Evolutionary conservation across 306 rosid genomes (phyloP).

Genomic region (Vigna radiata): DNA sequence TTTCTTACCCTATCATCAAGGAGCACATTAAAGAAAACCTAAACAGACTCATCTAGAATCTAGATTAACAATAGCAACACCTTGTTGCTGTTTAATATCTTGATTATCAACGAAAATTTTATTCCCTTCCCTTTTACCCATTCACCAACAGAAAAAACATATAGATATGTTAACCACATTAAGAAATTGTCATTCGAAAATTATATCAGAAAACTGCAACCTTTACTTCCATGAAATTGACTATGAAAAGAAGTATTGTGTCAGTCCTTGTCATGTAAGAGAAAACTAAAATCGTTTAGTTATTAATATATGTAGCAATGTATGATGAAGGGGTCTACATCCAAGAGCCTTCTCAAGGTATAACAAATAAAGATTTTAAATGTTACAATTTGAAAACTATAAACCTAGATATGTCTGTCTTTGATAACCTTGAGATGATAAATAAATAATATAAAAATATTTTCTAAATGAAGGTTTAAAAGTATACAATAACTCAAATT

Average conservation of each 20-base stretch:
- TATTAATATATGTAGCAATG: constrained; percentile 21
- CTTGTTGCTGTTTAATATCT: neutral
- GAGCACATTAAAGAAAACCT: neutral
- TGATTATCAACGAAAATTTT: neutral
- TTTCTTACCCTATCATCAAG: neutral
- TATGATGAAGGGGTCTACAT: constrained; percentile 10
- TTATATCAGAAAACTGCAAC: neutral
- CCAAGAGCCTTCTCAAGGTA: constrained; percentile 25
- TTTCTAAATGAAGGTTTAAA: neutral
- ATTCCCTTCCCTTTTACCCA: neutral
- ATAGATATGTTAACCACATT: constrained; percentile 18
- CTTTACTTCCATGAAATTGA: neutral
- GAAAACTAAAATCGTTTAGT: neutral
- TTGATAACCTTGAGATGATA: neutral
- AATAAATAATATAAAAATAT: constrained; percentile 30
- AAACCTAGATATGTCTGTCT: constrained; percentile 17
- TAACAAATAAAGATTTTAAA: constrained; percentile 2
- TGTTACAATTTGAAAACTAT: constrained; percentile 23
- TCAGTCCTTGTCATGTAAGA: constrained; percentile 23
- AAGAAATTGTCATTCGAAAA: constrained; percentile 14
- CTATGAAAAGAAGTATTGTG: neutral
- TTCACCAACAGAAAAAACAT: constrained; percentile 26
- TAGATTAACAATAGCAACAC: neutral
- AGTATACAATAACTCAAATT: constrained; percentile 26
- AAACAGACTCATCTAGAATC: constrained; percentile 3